phyloP scores from a whole-genome alignment of 1,139 yeast species.

The Candida tropicalis region DNA sequence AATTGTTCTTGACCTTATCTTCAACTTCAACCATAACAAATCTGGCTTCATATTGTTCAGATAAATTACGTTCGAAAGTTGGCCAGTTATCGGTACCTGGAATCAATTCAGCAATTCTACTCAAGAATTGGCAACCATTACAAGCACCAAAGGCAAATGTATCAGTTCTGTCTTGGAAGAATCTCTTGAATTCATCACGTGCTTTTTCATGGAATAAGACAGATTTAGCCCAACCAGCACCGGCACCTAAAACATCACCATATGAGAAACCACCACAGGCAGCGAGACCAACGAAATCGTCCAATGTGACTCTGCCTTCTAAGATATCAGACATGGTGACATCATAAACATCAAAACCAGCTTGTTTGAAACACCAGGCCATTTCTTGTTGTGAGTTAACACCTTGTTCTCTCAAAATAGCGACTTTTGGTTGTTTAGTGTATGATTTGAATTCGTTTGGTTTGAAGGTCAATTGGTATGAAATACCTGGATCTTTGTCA shows the following conservation, averaged over 20 bases:
- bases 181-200: conserved; percentile 71
- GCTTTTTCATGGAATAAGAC: conserved; percentile 85
- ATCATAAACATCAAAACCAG: conserved; percentile 92
- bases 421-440: conserved; percentile 73
- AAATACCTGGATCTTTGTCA: conserved; percentile 87
- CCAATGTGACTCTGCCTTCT: conserved; percentile 70
- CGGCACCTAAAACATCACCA: conserved; percentile 99
- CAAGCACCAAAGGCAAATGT: conserved; percentile 99
- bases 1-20: conserved; percentile 47
- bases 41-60: conserved; percentile 98
- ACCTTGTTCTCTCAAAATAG: conserved; percentile 97
- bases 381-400: conserved; percentile 98
- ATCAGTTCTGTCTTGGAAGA: conserved; percentile 84
- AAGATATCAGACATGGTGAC: conserved; percentile 96
- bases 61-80: conserved; percentile 83
- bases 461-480: conserved; percentile 73
- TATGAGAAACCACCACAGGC: conserved; percentile 99
- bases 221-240: conserved; percentile 99
- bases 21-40: conserved; percentile 86
- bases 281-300: conserved; percentile 88
- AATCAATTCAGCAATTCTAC: conserved; percentile 82
- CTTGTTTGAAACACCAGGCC: conserved; percentile 96
- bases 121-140: conserved; percentile 97
- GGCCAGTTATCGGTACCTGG: conserved; percentile 99
- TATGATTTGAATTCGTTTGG: conserved; percentile 27